Percentiles rank a stretch among this genome's conserved stretches.
Evolutionary conservation across 2,329 filamentous ascomycete genomes (phyloP).

Genomic region (Fusarium verrucosum): DNA sequence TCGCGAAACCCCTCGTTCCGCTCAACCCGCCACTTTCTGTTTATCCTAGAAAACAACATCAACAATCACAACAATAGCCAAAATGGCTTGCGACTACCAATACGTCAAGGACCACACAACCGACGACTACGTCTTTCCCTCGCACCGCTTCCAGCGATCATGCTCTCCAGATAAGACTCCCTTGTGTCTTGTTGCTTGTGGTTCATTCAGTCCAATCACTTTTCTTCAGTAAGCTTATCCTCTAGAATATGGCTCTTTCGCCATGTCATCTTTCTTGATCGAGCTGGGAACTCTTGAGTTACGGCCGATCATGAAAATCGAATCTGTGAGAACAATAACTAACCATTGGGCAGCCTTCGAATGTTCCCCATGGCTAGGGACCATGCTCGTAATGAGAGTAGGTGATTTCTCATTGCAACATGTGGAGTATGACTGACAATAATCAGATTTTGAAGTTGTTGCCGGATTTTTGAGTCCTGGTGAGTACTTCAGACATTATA

Average conservation of each 20-base stretch:
- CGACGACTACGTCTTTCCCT: constrained; percentile 67
- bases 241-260: not conserved
- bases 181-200: constrained; percentile 74
- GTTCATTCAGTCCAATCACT: constrained; percentile 58
- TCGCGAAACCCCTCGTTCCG: constrained; percentile 31
- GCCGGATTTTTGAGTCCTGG: constrained; percentile 68
- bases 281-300: not conserved
- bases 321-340: not conserved
- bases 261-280: not conserved
- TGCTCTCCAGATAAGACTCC: constrained; percentile 66
- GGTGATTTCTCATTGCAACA: constrained; percentile 8
- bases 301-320: not conserved
- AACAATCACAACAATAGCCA: constrained; percentile 2
- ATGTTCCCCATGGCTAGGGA: constrained; percentile 88
- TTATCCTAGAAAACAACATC: constrained; percentile 5
- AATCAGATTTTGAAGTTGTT: constrained; percentile 75
- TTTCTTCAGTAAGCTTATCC: constrained; percentile 24
- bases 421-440: constrained; percentile 5
- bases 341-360: constrained; percentile 11
- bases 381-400: constrained; percentile 67
- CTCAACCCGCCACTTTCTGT: constrained; percentile 13
- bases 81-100: constrained; percentile 47
- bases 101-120: constrained; percentile 49
- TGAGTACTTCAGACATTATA: constrained; percentile 22
- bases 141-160: constrained; percentile 64